A percentile compares a stretch with the other conserved stretches of the same genome.
Evolutionary conservation across 305 asterid species (phyloP).

Genomic region (Fraxinus ornus): DNA sequence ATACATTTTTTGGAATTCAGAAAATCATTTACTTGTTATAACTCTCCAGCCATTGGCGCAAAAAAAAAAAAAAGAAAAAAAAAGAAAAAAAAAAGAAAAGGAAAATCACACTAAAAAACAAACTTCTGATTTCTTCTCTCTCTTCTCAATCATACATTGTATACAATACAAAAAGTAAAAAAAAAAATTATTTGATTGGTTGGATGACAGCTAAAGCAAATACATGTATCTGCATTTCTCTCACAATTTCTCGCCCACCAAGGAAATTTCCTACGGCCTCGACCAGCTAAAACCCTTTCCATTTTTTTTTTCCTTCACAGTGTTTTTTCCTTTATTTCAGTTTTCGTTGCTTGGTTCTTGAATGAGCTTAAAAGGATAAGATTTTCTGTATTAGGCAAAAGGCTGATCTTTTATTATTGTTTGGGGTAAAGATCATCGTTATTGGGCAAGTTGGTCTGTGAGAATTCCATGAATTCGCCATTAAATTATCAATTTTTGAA

Average conservation of each 20-base stretch:
- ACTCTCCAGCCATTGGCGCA: background rate
- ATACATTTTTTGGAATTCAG: too few relatives aligned
- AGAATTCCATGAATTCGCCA: slow-evolving; percentile 12
- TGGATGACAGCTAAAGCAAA: slow-evolving; percentile 11
- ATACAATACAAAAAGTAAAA: slow-evolving; percentile 6
- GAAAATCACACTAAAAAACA: background rate
- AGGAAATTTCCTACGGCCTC: slow-evolving; percentile 1
- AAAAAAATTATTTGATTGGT: slow-evolving; percentile 13
- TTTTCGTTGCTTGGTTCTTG: background rate
- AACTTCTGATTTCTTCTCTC: slow-evolving; percentile 1
- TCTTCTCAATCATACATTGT: background rate
- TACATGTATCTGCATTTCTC: background rate
- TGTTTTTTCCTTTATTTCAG: background rate
- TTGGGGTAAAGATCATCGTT: slow-evolving; percentile 12
- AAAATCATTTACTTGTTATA: too few relatives aligned
- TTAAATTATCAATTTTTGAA: slow-evolving; percentile 10
- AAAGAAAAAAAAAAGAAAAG: too few relatives aligned
- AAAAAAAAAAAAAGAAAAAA: too few relatives aligned
- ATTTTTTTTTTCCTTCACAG: background rate
- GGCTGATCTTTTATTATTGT: background rate
- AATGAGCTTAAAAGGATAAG: background rate
- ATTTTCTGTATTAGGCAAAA: background rate
- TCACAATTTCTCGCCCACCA: slow-evolving; percentile 21
- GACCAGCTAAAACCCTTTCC: slow-evolving; percentile 15
- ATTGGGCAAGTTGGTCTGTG: slow-evolving; percentile 24